Percentiles rank a stretch among this genome's conserved stretches.
phyloP scores from a whole-genome alignment of 768 basidiomycete genomes.

The Clitopilus passeckerianus region DNA sequence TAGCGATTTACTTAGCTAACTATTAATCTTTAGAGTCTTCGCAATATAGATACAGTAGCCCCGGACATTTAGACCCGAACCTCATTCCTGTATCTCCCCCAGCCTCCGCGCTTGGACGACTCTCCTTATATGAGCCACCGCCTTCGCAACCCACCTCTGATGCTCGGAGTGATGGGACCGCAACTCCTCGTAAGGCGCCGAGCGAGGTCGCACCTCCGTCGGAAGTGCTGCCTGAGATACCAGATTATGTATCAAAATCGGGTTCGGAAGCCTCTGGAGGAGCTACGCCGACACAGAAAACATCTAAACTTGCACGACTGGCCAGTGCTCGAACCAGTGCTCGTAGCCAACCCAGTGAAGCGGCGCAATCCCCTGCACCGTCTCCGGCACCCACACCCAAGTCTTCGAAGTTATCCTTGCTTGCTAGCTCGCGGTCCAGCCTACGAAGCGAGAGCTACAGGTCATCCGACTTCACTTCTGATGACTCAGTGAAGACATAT shows the following conservation, averaged over 20 bases:
- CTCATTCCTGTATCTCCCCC: constrained; percentile 63
- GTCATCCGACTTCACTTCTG: constrained; percentile 48
- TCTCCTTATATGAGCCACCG: constrained; percentile 54
- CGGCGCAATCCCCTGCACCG: constrained; percentile 3
- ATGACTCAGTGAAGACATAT: constrained; percentile 68
- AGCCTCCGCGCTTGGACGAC: constrained; percentile 54
- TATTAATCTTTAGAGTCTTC: not conserved
- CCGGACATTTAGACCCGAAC: constrained; percentile 43
- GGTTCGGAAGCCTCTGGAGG: constrained; percentile 11
- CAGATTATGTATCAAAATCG: constrained; percentile 46
- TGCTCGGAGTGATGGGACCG: constrained; percentile 30
- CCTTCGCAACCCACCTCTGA: constrained; percentile 48
- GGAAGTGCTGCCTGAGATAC: constrained; percentile 51
- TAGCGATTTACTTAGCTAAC: not conserved
- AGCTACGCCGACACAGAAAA: constrained; percentile 13
- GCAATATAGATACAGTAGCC: constrained; percentile 2
- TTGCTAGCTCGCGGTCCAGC: constrained; percentile 62
- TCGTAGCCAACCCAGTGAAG: constrained; percentile 1
- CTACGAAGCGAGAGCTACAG: constrained; percentile 46
- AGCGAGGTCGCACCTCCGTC: constrained; percentile 40
- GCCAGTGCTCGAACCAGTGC: not conserved
- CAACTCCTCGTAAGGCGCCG: constrained; percentile 28
- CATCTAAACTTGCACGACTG: not conserved
- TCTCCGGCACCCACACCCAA: constrained; percentile 22
- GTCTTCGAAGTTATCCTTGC: constrained; percentile 63